These are phyloP conservation scores for Leucocoprinus sp. DNA, from an alignment of 768 basidiomycete genomes.

Conservation along the genomic window DNA sequence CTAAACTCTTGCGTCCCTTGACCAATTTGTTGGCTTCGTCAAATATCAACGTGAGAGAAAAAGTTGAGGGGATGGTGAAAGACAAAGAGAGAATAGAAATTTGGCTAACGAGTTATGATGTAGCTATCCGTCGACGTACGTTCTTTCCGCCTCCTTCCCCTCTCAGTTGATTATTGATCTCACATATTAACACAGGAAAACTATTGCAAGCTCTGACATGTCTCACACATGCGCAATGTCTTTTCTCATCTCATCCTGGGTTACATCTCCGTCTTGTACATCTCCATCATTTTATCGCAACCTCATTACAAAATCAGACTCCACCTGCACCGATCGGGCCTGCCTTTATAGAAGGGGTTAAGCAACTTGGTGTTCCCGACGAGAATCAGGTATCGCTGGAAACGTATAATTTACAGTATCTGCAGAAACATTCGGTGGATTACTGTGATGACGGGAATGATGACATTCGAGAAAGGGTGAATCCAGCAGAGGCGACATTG, in stretches of 20 bases:
- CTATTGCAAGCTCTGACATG: constrained; percentile 71
- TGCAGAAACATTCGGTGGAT: constrained; percentile 47
- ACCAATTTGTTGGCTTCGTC: constrained; percentile 32
- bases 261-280: constrained; percentile 67
- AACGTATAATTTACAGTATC: constrained; percentile 65
- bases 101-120: constrained; percentile 74
- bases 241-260: constrained; percentile 53
- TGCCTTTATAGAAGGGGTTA: constrained; percentile 39
- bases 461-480: no score
- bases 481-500: constrained; percentile 44
- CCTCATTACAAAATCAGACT: constrained; percentile 39
- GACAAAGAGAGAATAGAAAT: constrained; percentile 44
- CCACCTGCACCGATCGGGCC: constrained; percentile 39
- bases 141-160: constrained; percentile 9
- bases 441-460: not conserved
- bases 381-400: constrained; percentile 44
- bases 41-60: not conserved
- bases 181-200: constrained; percentile 44
- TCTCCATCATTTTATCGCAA: constrained; percentile 22
- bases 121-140: constrained; percentile 74
- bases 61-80: no score
- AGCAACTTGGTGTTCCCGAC: constrained; percentile 35
- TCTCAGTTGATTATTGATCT: not conserved
- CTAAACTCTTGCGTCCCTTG: constrained; percentile 61
- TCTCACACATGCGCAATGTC: constrained; percentile 43